Conservation (phyloP, 2,329 filamentous ascomycete genomes). For the Fusarium secorum region DNA sequence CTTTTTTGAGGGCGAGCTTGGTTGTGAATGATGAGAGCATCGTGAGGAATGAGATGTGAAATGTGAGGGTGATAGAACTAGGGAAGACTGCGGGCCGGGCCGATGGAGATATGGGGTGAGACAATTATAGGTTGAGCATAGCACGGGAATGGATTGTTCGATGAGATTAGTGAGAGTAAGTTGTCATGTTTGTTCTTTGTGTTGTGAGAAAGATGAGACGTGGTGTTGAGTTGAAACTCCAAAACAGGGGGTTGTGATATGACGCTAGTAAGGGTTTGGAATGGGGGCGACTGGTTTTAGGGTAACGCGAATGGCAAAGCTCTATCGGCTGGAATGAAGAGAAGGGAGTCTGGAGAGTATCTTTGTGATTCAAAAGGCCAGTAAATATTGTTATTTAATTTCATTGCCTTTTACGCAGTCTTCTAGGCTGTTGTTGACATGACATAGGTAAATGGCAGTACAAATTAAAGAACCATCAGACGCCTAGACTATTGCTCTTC, state of each 20-base stretch:
- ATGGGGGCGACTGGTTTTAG: constrained; percentile 19
- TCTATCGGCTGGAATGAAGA: not conserved
- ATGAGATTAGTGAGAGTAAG: not conserved
- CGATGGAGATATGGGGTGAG: not conserved
- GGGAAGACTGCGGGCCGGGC: not conserved
- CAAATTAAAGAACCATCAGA: too few relatives aligned
- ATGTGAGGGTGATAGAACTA: not conserved
- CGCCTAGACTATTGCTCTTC: too few relatives aligned
- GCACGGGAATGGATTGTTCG: not conserved
- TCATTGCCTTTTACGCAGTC: not conserved
- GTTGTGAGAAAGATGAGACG: constrained; percentile 27
- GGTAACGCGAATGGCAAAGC: constrained; percentile 15
- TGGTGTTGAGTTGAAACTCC: constrained; percentile 35
- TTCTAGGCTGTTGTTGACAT: too few relatives aligned
- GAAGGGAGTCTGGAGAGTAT: fast-evolving
- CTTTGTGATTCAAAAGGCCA: not conserved
- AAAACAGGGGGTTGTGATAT: not conserved
- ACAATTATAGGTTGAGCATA: not conserved
- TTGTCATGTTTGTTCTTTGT: not conserved
- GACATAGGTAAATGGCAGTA: too few relatives aligned
- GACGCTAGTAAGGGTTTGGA: constrained; percentile 31
- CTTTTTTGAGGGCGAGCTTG: constrained; percentile 66
- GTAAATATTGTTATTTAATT: not conserved
- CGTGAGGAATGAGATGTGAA: constrained; percentile 13
- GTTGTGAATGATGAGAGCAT: constrained; percentile 66